Evolutionary conservation across 371 early-diverging fungal species (phyloP).

Genomic region (Thermomucor indicae-seudaticae): DNA sequence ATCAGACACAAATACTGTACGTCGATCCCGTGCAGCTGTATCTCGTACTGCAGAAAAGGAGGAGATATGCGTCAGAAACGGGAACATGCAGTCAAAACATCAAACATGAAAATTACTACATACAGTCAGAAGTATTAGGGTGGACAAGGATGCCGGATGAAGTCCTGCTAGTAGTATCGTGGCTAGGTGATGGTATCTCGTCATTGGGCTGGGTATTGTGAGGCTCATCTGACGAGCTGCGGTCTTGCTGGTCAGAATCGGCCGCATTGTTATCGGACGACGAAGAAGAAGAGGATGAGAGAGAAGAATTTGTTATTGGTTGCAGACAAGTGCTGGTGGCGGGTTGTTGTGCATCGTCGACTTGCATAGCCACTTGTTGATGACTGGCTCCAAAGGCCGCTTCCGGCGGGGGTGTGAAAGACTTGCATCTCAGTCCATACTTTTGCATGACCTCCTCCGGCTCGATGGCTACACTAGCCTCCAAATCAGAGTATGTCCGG

Average conservation of each 20-base stretch:
- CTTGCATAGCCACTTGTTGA: constrained; percentile 5
- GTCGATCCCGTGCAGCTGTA: constrained; percentile 15
- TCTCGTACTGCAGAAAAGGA: constrained; percentile 10
- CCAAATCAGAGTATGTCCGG: constrained; percentile 90
- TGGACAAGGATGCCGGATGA: constrained; percentile 1
- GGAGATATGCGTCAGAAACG: not conserved
- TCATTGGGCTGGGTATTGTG: no score
- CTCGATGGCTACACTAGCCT: constrained; percentile 70
- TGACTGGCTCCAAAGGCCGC: constrained; percentile 5
- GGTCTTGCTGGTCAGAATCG: not conserved
- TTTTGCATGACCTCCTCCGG: constrained; percentile 26
- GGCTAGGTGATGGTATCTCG: no score
- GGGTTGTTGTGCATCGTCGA: not conserved
- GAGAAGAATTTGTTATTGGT: not conserved
- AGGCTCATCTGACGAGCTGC: not conserved
- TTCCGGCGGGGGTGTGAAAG: constrained; percentile 12
- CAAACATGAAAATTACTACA: no score
- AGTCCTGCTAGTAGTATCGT: no score
- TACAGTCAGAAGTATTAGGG: no score
- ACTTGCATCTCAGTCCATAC: constrained; percentile 15
- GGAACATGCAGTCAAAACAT: not conserved
- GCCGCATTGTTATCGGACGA: not conserved
- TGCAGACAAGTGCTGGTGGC: not conserved
- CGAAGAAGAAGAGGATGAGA: not conserved
- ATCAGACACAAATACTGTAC: constrained; percentile 14